Evolutionary conservation across 2,329 filamentous ascomycete species (phyloP), one percentile per base, ranked within the genome.

Genomic region (Diaporthe citri): DNA sequence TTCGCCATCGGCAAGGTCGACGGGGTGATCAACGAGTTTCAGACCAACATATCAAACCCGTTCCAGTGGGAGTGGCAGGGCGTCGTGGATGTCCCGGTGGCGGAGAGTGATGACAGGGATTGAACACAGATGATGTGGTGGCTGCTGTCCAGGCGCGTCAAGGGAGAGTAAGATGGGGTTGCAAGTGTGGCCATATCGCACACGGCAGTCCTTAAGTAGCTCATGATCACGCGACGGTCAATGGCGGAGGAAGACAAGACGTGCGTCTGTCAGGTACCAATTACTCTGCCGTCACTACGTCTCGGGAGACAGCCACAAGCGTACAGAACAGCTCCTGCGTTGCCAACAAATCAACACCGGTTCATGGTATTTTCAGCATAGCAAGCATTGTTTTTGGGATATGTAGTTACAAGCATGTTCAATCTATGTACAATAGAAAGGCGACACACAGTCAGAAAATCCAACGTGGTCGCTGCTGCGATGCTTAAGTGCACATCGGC

Each of bases 1-100:
- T 77, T 75, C n/a, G 62, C 66, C 2, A n/a, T 75, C 15, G 43
- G 70, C 15, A 62, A 41, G 39, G 31, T 6, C 4, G 59, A 74
- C 25, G 71, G 76, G 22, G 43, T 48, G 51, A 77, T 77, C 46
- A 73, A 76, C 36, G 75, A 76, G 69, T 77, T 70, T 57, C n/a
- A 36, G 28, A 70, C 75, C 12, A 76, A 41, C 39, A 46, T 56
- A 3, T 69, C 69, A n/a, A 74, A 75, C 48, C 67, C 64, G 10
- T 75, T 75, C 41, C 8, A 8, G 6, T 76, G 74, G 76, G 57
- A 15, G 5, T 77, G 75, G 75, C 52, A 46, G 28, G 60, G 62
- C 34, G 31, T 57, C 22, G 31, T 75, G 17, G 52, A 62, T 15
- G 43, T 67, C 22, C 48, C 64, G 4, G 48, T 13, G 9, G 34